phyloP scores from a whole-genome alignment of 306 rosid genomes.

The Albizia julibrissin region DNA sequence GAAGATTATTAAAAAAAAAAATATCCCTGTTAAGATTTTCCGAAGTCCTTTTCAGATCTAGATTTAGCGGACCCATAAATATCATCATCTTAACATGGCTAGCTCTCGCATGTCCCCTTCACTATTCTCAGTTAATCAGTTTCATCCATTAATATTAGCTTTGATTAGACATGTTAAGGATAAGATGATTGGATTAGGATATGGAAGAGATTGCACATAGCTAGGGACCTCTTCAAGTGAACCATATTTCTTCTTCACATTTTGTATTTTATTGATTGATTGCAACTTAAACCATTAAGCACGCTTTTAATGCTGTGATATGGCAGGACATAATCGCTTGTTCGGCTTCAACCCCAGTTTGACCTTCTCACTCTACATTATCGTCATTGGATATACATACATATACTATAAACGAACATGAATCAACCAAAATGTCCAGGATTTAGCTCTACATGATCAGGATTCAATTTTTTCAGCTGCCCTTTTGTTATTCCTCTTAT shows the following conservation, averaged over 20 bases:
- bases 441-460: too few relatives aligned
- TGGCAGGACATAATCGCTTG: not conserved
- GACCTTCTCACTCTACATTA: not conserved
- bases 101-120: not conserved
- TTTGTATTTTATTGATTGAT: not conserved
- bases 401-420: not conserved
- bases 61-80: not conserved
- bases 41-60: not conserved
- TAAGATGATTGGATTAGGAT: slow-evolving; percentile 3
- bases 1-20: not conserved
- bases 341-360: not conserved
- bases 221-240: not conserved
- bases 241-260: not conserved
- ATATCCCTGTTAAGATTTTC: not conserved
- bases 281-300: not conserved
- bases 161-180: not conserved
- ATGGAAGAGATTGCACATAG: not conserved
- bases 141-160: not conserved
- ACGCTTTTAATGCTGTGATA: not conserved
- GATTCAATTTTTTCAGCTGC: too few relatives aligned
- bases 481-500: too few relatives aligned
- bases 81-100: not conserved
- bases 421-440: not conserved
- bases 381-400: not conserved
- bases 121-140: not conserved